Percentiles rank a stretch among this genome's conserved stretches.
Conservation (phyloP, 129 eudicot genomes). For the Artemisia tridentata region DNA sequence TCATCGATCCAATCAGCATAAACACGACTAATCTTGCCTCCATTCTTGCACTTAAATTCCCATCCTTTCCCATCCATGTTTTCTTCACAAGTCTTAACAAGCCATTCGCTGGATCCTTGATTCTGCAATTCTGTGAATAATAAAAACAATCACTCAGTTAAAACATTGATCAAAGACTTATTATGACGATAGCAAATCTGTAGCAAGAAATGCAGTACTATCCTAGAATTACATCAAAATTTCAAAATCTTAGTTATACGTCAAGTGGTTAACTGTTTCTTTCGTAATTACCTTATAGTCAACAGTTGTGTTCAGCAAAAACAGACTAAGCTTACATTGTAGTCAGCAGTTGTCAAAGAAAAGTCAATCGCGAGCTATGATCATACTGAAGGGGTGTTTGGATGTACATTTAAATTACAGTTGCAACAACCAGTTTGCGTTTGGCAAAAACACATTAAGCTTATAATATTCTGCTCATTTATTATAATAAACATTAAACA, state of each 20-base stretch:
- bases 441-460: background rate
- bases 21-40: constrained; percentile 42
- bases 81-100: constrained; percentile 28
- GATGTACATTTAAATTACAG: background rate
- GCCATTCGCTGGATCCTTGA: constrained; percentile 13
- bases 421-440: background rate
- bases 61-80: constrained; percentile 23
- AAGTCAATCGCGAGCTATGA: no score
- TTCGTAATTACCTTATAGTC: no score
- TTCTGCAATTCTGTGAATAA: constrained; percentile 45
- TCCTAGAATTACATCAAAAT: background rate
- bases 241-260: no score
- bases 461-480: no score
- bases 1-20: constrained; percentile 77
- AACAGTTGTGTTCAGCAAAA: no score
- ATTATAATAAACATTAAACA: no score
- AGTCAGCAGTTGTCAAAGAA: no score
- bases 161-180: background rate
- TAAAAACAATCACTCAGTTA: no score
- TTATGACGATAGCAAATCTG: background rate
- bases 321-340: no score
- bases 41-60: constrained; percentile 41
- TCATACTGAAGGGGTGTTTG: background rate
- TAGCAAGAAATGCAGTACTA: background rate
- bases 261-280: no score